These are phyloP conservation scores for Iris pallida DNA, from an alignment of 116 monocot genomes.

Conservation along the genomic window DNA sequence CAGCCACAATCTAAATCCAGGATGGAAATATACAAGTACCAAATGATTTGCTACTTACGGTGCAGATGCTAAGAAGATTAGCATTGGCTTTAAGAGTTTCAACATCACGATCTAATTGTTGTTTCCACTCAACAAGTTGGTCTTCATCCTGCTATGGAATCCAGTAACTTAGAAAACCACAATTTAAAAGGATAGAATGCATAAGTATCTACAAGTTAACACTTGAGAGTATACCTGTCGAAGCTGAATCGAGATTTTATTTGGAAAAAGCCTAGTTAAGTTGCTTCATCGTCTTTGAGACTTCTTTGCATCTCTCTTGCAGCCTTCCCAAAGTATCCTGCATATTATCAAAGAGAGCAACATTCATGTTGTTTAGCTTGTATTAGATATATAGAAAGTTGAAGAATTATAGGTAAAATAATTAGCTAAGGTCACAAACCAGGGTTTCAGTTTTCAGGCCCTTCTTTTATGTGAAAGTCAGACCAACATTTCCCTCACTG, in stretches of 20 bases:
- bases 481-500: too few species aligned
- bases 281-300: conserved; percentile 87
- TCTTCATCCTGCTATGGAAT: conserved; percentile 66
- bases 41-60: conserved; percentile 60
- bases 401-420: too few species aligned
- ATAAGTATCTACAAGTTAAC: neutral
- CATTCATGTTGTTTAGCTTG: too few species aligned
- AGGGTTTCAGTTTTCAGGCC: too few species aligned
- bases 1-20: neutral
- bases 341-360: conserved; percentile 5
- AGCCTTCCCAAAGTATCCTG: conserved; percentile 45
- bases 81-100: conserved; percentile 90
- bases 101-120: conserved; percentile 88
- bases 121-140: conserved; percentile 78
- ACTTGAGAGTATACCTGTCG: conserved; percentile 52
- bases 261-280: conserved; percentile 77
- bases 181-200: conserved; percentile 1
- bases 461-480: too few species aligned
- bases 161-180: conserved; percentile 1
- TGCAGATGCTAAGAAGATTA: conserved; percentile 64
- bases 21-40: conserved; percentile 18
- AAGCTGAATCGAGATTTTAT: conserved; percentile 83
- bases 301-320: conserved; percentile 82
- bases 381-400: too few species aligned
- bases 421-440: too few species aligned